These are phyloP conservation scores for Linaria vulgaris DNA, from an alignment of 257 asterid species.

Conservation along the genomic window DNA sequence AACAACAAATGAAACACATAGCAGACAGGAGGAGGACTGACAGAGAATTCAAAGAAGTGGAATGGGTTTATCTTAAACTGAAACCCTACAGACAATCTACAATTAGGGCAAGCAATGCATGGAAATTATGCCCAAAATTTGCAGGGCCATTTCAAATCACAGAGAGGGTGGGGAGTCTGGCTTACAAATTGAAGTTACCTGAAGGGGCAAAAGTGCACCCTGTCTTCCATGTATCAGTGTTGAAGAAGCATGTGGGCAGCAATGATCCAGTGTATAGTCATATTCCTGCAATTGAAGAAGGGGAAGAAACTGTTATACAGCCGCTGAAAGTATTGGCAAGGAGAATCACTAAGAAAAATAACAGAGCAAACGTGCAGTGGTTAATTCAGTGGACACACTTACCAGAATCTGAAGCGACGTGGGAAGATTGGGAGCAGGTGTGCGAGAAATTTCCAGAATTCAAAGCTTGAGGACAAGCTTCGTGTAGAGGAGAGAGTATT, in stretches of 20 bases:
- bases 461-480: too few relatives aligned
- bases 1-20: not conserved
- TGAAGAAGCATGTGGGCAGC: not conserved
- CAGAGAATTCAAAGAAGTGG: not conserved
- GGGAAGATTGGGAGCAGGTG: too few relatives aligned
- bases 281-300: too few relatives aligned
- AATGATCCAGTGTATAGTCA: not conserved
- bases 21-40: not conserved
- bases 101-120: not conserved
- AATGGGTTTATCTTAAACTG: slow-evolving; percentile 13
- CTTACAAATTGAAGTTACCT: not conserved
- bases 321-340: too few relatives aligned
- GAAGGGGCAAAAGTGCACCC: not conserved
- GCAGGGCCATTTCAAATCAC: not conserved
- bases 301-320: too few relatives aligned
- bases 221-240: not conserved
- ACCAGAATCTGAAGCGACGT: too few relatives aligned
- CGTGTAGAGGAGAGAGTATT: too few relatives aligned
- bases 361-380: too few relatives aligned
- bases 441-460: too few relatives aligned
- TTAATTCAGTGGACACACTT: too few relatives aligned
- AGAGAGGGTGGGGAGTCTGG: not conserved
- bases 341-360: too few relatives aligned
- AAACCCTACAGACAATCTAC: not conserved
- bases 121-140: not conserved